Conservation (phyloP, 2,329 filamentous ascomycete genomes). For the Zopfia rhizophila region DNA sequence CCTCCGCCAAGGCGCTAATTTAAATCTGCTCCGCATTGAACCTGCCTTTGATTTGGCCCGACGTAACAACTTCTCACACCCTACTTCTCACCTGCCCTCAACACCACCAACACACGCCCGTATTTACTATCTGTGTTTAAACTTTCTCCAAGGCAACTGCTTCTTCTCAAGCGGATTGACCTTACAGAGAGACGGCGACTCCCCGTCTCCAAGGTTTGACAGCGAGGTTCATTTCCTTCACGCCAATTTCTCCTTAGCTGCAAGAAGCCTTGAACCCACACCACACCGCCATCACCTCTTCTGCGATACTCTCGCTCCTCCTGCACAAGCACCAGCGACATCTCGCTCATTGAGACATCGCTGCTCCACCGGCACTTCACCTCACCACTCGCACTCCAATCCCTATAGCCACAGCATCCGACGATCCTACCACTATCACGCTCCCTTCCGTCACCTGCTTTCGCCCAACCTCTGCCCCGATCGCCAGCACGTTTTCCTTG, state of each 20-base stretch:
- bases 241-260: conserved; percentile 43
- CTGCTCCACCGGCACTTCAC: conserved; percentile 41
- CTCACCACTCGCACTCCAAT: conserved; percentile 44
- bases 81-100: too few species aligned
- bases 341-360: conserved; percentile 38
- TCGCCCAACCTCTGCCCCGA: conserved; percentile 38
- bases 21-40: too few species aligned
- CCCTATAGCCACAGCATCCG: conserved; percentile 41
- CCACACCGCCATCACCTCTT: conserved; percentile 36
- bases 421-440: conserved; percentile 41
- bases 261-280: conserved; percentile 26
- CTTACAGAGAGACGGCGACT: conserved; percentile 38
- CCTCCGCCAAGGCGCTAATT: too few species aligned
- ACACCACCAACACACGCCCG: too few species aligned
- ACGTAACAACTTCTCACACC: too few species aligned
- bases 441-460: conserved; percentile 37
- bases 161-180: too few species aligned
- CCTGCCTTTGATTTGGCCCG: too few species aligned
- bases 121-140: too few species aligned
- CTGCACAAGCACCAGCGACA: conserved; percentile 43
- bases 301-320: conserved; percentile 41
- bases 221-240: conserved; percentile 51
- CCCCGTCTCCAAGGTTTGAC: conserved; percentile 51
- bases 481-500: conserved; percentile 94
- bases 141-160: too few species aligned